Conservation (phyloP, 495 filamentous ascomycete genomes). For the Xylaria nigripes region DNA sequence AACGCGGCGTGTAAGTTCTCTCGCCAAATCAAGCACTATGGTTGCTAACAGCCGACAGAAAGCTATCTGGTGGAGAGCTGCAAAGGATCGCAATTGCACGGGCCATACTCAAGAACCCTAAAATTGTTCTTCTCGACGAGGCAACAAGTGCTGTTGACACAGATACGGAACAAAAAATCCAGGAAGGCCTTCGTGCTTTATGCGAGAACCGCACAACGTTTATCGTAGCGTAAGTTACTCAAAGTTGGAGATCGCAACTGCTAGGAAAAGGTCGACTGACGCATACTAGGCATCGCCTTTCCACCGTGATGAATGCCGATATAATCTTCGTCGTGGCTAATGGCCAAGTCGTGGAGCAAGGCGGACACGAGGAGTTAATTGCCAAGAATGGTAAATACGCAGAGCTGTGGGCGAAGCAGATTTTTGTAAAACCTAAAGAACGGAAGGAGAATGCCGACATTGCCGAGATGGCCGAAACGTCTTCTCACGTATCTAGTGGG, state of each 20-base stretch:
- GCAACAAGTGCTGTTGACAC: constrained; percentile 52
- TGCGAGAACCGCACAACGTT: constrained; percentile 54
- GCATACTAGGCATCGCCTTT: constrained; percentile 49
- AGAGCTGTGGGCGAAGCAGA: constrained; percentile 55
- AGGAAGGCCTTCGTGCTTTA: constrained; percentile 52
- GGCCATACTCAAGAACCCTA: constrained; percentile 45
- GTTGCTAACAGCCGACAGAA: constrained; percentile 23
- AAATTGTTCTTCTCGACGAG: constrained; percentile 50
- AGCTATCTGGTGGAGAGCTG: constrained; percentile 66
- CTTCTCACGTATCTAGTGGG: background rate
- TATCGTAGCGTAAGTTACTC: constrained; percentile 50
- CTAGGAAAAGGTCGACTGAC: constrained; percentile 3
- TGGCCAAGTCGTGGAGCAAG: constrained; percentile 56
- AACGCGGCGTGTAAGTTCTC: constrained; percentile 44
- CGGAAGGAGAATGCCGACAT: constrained; percentile 22
- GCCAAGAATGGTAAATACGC: constrained; percentile 49
- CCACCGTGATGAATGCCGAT: constrained; percentile 63
- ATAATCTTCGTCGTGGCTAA: constrained; percentile 58
- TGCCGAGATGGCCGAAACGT: constrained; percentile 3
- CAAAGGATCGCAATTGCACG: constrained; percentile 74
- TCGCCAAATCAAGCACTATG: background rate
- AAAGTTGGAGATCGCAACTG: background rate
- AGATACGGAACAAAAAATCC: constrained; percentile 66
- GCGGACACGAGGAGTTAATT: constrained; percentile 55
- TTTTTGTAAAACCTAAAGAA: constrained; percentile 44